Base-by-base conservation (phyloP, 768 basidiomycete species). In the Russula abietina region DNA sequence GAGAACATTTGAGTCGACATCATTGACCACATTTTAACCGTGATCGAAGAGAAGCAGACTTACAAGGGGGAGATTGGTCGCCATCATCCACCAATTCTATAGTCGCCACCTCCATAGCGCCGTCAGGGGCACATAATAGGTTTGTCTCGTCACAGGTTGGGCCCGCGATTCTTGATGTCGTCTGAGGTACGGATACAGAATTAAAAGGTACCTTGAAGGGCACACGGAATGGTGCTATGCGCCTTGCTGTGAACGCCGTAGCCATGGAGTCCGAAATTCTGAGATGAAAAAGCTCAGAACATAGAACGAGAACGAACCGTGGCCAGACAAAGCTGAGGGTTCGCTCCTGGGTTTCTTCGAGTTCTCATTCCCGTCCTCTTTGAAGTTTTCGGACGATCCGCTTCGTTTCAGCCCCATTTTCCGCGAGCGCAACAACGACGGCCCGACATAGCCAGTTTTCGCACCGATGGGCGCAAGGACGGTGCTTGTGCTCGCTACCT, bases 191-290 rank as follows among this genome's bases (percentile, higher is more conserved):
- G 49, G 48, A 36, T 22, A 56, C 28, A 19, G 46, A 54, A 53
- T 65, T 68, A 7, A 68, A 46, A 8, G 73, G 70, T 0, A 68
- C 70, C 55, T 68, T 76, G 67, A 74, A 75, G 1, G 78, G 75
- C 1, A 70, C 69, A 59, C 74, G 76, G 65, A 71, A 68, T 16
- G 60, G 68, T 39, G 61, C 19, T 1, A 16, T 53, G 43, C 49
- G 46, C 41, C 32, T 60, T 10, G 22, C 53, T 56, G 33, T 17
- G 33, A 54, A 39, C 24, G 19, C 30, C 28, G 45, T n/a, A n/a
- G n/a, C 16, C 3, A 1, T 3, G 65, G 53, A 36, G 54, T 24
- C 10, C 12, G 3, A 39, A 36, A 14, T n/a, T 14, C 49, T n/a
- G 49, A 4, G 36, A 17, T 16, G 1, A 46, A 30, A 36, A 33